Base-by-base conservation (phyloP, 345 rosid species). In the Arabidopsis arenosa region DNA sequence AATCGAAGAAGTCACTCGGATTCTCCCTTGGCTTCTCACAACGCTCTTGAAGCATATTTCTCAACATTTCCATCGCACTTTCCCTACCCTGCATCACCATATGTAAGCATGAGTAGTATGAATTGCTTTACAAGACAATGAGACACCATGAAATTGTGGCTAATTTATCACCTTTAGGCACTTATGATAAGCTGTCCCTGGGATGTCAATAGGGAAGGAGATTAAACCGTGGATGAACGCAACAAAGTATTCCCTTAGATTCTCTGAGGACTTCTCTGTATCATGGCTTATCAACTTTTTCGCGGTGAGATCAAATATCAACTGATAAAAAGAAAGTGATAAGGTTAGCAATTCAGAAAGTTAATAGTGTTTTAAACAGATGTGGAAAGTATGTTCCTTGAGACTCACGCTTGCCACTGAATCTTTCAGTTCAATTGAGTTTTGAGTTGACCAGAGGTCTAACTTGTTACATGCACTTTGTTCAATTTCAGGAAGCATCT, bases 401-500 rank as follows among this genome's bases (percentile, higher is more conserved):
- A 54, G 73, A 76, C 66, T 86, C 82, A 93, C 97, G 60, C 81
- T 86, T 51, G 97, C 97, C 6, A 86, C 86, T 68, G 92, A 87
- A 40, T 89, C 98, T 83, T 93, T 93, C 8, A 89, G 66, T 62
- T 93, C 98, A 18, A 91, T 76, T 6, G 80, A 73, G 10, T 80
- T 75, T 61, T 78, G 85, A 63, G 30, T 74, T 23, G 92, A 87
- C 98, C 98, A 93, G 8, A 62, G 81, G 28, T 78, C 72, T 63
- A 93, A 73, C 78, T 76, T 89, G 6, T 69, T 75, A 12, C 75
- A 63, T 41, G 96, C 88, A 66, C 78, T 77, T 36, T 58, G 62
- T 73, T 93, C 93, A 57, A 91, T 80, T 84, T 91, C 93, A 47
- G 90, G 88, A 59, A 93, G 83, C 94, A 91, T 91, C 76, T 86